Percentiles rank a stretch among this genome's conserved stretches.
phyloP scores from a whole-genome alignment of 345 rosid genomes.

The Eucalyptus pauciflora region DNA sequence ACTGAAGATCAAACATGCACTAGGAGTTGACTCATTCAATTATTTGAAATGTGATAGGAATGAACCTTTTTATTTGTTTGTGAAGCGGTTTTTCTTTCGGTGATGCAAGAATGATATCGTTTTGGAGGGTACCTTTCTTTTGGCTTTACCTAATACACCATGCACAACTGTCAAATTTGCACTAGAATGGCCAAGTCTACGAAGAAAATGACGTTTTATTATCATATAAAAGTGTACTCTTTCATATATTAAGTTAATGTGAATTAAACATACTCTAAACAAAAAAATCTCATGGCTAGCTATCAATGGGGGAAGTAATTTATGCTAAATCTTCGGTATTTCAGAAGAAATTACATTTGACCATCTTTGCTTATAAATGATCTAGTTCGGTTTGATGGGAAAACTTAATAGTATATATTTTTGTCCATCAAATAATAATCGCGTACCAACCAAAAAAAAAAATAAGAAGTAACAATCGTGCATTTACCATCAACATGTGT shows the following conservation, averaged over 20 bases:
- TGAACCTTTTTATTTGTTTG: background rate
- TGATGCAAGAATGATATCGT: background rate
- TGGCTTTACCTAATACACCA: background rate
- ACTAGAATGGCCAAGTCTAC: background rate
- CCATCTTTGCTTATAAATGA: background rate
- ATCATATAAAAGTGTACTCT: background rate
- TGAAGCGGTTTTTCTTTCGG: background rate
- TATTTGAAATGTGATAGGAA: background rate
- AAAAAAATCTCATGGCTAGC: background rate
- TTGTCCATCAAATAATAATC: background rate
- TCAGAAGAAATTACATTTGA: background rate
- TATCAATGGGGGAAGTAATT: background rate
- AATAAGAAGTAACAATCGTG: background rate
- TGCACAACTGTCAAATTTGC: background rate
- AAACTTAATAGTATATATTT: background rate
- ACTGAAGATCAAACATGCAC: background rate
- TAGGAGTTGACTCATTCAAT: background rate
- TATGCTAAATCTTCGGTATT: background rate
- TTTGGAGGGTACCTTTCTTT: background rate
- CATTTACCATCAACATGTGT: background rate
- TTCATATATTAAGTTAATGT: background rate
- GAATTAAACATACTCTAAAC: background rate
- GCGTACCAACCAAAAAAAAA: background rate
- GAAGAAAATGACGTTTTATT: background rate
- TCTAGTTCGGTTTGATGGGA: fast-evolving